phyloP scores from a whole-genome alignment of 768 basidiomycete species.

The Ramaria rubella region DNA sequence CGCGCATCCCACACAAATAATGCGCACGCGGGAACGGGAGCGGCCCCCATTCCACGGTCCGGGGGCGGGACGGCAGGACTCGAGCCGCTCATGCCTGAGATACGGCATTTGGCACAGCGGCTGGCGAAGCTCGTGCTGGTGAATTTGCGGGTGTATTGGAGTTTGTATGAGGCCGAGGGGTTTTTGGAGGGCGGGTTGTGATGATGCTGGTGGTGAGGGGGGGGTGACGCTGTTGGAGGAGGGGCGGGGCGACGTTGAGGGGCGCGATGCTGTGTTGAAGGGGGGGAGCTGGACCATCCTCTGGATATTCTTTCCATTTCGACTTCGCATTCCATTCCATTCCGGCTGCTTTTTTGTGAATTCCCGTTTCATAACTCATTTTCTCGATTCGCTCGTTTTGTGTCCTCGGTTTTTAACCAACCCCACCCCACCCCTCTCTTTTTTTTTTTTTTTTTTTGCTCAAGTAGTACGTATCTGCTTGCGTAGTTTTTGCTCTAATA shows the following conservation, averaged over 20 bases:
- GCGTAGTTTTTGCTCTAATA: too few species aligned
- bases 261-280: not conserved
- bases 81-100: constrained; percentile 66
- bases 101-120: constrained; percentile 60
- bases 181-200: constrained; percentile 29
- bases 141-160: constrained; percentile 69
- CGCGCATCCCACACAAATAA: not conserved
- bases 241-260: not conserved
- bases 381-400: too few species aligned
- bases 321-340: not conserved
- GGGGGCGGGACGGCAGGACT: constrained; percentile 48
- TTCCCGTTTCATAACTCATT: too few species aligned
- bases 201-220: not conserved
- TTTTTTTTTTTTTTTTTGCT: too few species aligned
- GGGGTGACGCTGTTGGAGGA: not conserved
- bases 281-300: too few species aligned
- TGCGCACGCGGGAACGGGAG: not conserved
- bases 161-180: constrained; percentile 67
- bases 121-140: constrained; percentile 66
- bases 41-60: constrained; percentile 1
- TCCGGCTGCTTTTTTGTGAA: too few species aligned
- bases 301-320: not conserved
- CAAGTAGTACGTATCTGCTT: too few species aligned
- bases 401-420: too few species aligned
- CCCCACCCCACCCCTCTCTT: too few species aligned